These are phyloP conservation scores for Neohortaea acidophila DNA, from an alignment of 495 filamentous ascomycete species.

Conservation along the genomic window DNA sequence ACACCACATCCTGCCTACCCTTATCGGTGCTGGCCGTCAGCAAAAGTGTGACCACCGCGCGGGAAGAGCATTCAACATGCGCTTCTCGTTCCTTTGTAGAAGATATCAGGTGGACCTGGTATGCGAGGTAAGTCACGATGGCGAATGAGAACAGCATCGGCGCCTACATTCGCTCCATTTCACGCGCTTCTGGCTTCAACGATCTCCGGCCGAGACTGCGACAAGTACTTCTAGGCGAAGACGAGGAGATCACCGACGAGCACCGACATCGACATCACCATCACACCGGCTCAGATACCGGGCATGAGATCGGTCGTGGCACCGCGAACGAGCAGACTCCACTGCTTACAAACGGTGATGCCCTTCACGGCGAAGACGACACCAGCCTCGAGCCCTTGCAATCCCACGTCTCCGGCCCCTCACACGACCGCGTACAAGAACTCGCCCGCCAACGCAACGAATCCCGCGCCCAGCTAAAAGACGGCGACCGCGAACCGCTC, in stretches of 20 bases:
- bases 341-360: background rate
- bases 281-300: background rate
- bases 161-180: too few relatives aligned
- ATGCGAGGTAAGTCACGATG: too few relatives aligned
- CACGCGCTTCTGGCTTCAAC: too few relatives aligned
- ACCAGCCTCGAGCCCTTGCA: background rate
- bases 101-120: too few relatives aligned
- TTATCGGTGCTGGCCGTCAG: too few relatives aligned
- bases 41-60: too few relatives aligned
- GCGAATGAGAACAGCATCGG: too few relatives aligned
- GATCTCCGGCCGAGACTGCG: too few relatives aligned
- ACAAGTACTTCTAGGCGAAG: too few relatives aligned
- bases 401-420: background rate
- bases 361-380: background rate
- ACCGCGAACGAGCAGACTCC: background rate
- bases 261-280: background rate
- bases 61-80: too few relatives aligned
- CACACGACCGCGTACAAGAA: background rate
- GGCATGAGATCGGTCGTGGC: background rate
- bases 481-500: slow-evolving; percentile 59
- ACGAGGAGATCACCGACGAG: background rate
- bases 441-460: background rate
- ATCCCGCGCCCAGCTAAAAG: slow-evolving; percentile 5
- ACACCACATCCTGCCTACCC: too few relatives aligned
- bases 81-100: too few relatives aligned